Base-by-base conservation (phyloP, 2,329 filamentous ascomycete genomes). In the Sporothrix dimorphospora region DNA sequence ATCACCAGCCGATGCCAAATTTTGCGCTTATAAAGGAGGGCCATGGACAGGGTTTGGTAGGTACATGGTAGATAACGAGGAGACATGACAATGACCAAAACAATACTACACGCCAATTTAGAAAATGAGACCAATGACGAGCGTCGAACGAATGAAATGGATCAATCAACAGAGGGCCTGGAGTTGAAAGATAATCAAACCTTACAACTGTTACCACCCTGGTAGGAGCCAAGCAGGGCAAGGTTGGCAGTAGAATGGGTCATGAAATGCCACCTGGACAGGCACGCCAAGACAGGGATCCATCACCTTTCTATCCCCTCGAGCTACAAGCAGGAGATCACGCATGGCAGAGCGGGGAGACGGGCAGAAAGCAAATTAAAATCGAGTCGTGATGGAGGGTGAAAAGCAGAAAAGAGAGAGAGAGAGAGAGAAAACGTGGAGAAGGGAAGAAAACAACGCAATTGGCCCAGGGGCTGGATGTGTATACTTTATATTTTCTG, bases 1-100 rank as follows among this genome's bases (percentile, higher is more conserved):
- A 89, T 92, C 74, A 83, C 82, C 73, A 90, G 88, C 80, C 86
- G 87, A 74, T 88, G 86, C 76, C 87, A 89, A 78, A 84, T 89
- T 69, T 80, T 90, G 76, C 84, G 85, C 73, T 79, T 90, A 75
- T 89, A 61, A 66, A 34, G 12, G 19, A 9, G 9, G 16, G 16
- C 24, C 30, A 19, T 8, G 12, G 59, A 38, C 38, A 65, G 34
- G 19, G n/a, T 2, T 38, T 12, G n/a, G n/a, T 11, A 65, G 6
- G 1, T 19, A 24, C 7, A 71, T 24, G 45, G 42, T 71, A 69
- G 1, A 42, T 68, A 24, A 65, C 59, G 59, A 65, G 21, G 59
- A 65, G 59, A 27, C 40, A 65, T 45, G 59, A 19, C 59, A 65
- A 27, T 65, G 38, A 45, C 21, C 8, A 65, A 65, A 14, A 42